Conservation (phyloP, 352 stramenopile genomes). For the Phytopythium boreale region DNA sequence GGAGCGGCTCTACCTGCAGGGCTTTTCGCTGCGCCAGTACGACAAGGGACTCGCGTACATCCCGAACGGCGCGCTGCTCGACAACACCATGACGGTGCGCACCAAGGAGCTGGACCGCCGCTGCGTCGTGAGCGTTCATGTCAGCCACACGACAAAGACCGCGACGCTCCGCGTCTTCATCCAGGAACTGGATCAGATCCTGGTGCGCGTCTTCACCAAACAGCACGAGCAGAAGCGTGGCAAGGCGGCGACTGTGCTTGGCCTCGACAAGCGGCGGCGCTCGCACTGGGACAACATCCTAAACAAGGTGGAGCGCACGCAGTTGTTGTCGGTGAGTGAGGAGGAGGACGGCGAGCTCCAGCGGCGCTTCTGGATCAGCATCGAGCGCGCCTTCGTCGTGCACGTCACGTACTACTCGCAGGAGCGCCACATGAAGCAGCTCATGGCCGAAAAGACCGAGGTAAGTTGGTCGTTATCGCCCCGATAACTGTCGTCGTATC, state of each 20-base stretch:
- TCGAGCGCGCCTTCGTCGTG: constrained; percentile 64
- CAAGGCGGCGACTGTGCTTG: constrained; percentile 34
- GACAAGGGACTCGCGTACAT: constrained; percentile 82
- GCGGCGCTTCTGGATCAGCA: constrained; percentile 67
- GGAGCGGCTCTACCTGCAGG: constrained; percentile 78
- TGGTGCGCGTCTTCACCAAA: constrained; percentile 38
- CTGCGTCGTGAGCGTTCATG: constrained; percentile 49
- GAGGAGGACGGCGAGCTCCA: constrained; percentile 26
- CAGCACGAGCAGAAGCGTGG: constrained; percentile 21
- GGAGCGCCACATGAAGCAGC: constrained; percentile 51
- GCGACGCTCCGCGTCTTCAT: constrained; percentile 61
- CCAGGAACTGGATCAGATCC: constrained; percentile 59
- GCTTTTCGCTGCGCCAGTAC: constrained; percentile 76
- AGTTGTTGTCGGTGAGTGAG: constrained; percentile 16
- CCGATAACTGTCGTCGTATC: background rate
- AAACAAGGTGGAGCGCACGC: constrained; percentile 37
- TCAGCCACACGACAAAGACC: constrained; percentile 52
- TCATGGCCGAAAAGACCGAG: constrained; percentile 74
- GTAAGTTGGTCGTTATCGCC: constrained; percentile 17
- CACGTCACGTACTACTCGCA: constrained; percentile 78
- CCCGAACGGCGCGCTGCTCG: constrained; percentile 73
- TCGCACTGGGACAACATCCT: constrained; percentile 41
- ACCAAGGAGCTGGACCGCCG: constrained; percentile 59
- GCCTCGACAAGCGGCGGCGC: constrained; percentile 39
- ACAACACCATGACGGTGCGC: constrained; percentile 71